phyloP scores from a whole-genome alignment of 2,329 filamentous ascomycete species.

The Colletotrichum shisoi region DNA sequence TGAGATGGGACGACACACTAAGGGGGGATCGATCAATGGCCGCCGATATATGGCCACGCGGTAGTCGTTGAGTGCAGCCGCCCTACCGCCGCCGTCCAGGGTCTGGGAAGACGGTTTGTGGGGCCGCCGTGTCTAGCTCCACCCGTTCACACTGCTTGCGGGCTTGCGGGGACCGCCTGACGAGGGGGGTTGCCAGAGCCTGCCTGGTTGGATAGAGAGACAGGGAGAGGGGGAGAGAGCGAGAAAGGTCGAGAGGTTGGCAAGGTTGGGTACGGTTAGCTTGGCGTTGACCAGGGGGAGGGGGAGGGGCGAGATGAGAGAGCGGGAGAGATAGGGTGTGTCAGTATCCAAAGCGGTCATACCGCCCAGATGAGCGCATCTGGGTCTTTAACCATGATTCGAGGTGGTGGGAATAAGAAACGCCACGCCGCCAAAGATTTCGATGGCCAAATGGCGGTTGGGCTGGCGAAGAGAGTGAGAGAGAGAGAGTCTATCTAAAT shows the following conservation, averaged over 20 bases:
- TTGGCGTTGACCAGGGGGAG: slow-evolving; percentile 21
- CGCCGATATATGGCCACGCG: slow-evolving; percentile 34
- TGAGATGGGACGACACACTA: slow-evolving; percentile 2
- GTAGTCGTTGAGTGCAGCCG: slow-evolving; percentile 39
- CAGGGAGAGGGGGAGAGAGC: slow-evolving; percentile 7
- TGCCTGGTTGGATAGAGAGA: slow-evolving; percentile 27
- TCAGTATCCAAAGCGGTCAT: background rate
- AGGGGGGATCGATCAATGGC: slow-evolving; percentile 29
- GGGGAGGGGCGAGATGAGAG: background rate
- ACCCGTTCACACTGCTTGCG: slow-evolving; percentile 23
- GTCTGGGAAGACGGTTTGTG: slow-evolving; percentile 38
- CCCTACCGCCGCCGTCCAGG: slow-evolving; percentile 36
- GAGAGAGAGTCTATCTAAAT: slow-evolving; percentile 6
- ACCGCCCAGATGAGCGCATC: slow-evolving; percentile 24
- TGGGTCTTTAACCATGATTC: slow-evolving; percentile 37
- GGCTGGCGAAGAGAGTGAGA: slow-evolving; percentile 11
- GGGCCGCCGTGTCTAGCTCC: slow-evolving; percentile 31
- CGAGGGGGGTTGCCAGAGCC: slow-evolving; percentile 22
- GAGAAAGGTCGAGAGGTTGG: slow-evolving; percentile 4
- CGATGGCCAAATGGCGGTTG: slow-evolving; percentile 27
- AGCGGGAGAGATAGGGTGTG: background rate
- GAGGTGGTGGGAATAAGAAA: slow-evolving; percentile 34
- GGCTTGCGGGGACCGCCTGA: slow-evolving; percentile 35
- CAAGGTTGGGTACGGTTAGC: slow-evolving; percentile 25
- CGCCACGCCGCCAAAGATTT: slow-evolving; percentile 36